Base-by-base conservation (phyloP, 129 eudicot species). In the Flaveria bidentis region DNA sequence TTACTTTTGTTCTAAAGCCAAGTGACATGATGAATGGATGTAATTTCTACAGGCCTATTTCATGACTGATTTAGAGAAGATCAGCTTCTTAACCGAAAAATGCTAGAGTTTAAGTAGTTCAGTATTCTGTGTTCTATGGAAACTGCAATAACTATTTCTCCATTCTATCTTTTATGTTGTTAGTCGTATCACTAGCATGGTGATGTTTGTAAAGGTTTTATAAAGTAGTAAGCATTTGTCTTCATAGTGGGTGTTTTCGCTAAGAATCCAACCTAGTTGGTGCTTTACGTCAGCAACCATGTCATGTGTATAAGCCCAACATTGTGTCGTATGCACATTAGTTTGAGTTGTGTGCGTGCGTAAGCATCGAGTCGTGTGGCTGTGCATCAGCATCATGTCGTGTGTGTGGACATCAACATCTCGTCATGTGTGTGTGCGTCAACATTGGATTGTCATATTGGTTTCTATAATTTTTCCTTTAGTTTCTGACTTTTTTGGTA, bases 201-300 rank as follows among this genome's bases (percentile, higher is more conserved):
- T 66, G 55, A 76, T 67, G 42, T 67, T 77, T 66, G 42, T 77
- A 77, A 41, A 55, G 53, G 57, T 67, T 22, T 53, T 77, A 26
- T 33, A 66, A 42, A 53, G n/a, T 23, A 36, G 33, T 42, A 55
- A 39, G 18, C 66, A 44, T 62, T 16, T 72, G 65, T 55, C 23
- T 71, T 50, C 41, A 61, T 73, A 42, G 69, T 23, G 69, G 28
- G 68, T 73, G 69, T 15, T 73, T 73, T 73, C 14, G 45, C 30
- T 49, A 36, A 63, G 65, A 64, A 64, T 76, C 73, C 55, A 42
- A 55, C 75, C 44, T 42, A 68, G 60, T 56, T 25, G 9, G 23
- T 75, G 14, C 18, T 33, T 47, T 76, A 22, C 42, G 42, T 76
- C 23, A 39, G 44, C 67, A 51, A 51, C 65, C 41, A 4, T 9